Evolutionary conservation across 164 flowering plant genomes (phyloP).

Genomic region (Stephania yunnanensis): DNA sequence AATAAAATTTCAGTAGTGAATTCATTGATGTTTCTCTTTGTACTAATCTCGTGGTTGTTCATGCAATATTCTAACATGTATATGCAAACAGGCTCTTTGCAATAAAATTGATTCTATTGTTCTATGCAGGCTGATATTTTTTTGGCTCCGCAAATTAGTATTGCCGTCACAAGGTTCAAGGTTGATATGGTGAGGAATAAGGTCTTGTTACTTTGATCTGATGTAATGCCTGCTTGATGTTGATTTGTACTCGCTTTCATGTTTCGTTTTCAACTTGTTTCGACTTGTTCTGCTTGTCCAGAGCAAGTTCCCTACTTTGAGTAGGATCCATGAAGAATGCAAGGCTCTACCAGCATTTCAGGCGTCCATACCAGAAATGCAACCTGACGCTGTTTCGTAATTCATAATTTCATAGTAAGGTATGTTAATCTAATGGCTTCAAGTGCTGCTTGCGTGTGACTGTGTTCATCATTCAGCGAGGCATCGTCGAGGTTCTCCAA

Average conservation of each 20-base stretch:
- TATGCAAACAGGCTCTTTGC: background rate
- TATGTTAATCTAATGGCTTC: too few relatives aligned
- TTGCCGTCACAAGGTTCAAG: constrained; percentile 36
- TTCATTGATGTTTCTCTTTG: background rate
- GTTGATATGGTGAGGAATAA: constrained; percentile 48
- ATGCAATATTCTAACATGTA: background rate
- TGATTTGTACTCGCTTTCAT: background rate
- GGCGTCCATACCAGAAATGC: constrained; percentile 54
- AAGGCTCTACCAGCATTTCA: constrained; percentile 40
- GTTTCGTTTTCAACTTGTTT: background rate
- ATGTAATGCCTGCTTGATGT: background rate
- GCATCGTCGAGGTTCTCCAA: too few relatives aligned
- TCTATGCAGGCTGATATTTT: constrained; percentile 67
- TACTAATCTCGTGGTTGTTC: background rate
- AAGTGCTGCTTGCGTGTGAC: too few relatives aligned
- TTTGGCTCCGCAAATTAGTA: constrained; percentile 59
- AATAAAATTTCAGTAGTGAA: background rate
- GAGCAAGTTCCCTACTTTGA: constrained; percentile 48
- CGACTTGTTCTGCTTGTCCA: constrained; percentile 19
- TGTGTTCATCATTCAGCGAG: too few relatives aligned
- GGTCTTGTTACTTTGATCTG: background rate
- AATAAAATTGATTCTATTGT: constrained; percentile 1
- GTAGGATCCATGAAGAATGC: constrained; percentile 42
- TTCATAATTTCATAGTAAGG: constrained; percentile 5
- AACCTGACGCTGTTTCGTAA: constrained; percentile 48